These are phyloP conservation scores for Nosema muscidifuracis DNA, from an alignment of 371 early-diverging fungal genomes.

Conservation along the genomic window DNA sequence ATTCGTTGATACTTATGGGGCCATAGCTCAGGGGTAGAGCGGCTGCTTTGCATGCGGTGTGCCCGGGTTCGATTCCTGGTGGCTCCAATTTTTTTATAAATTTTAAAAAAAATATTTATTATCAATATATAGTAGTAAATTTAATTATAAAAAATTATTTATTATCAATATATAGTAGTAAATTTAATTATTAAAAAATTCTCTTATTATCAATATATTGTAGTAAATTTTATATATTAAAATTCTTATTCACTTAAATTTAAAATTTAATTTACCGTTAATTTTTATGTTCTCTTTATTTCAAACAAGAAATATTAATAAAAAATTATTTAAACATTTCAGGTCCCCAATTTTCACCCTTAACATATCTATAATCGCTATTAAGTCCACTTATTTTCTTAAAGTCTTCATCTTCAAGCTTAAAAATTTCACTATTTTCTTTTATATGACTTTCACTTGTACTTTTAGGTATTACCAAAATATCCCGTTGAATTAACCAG, in stretches of 20 bases:
- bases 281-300: too few relatives aligned
- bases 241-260: too few relatives aligned
- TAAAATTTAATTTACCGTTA: too few relatives aligned
- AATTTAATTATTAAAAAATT: too few relatives aligned
- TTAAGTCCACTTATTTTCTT: slow-evolving; percentile 14
- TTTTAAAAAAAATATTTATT: too few relatives aligned
- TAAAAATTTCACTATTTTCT: slow-evolving; percentile 50
- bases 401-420: slow-evolving; percentile 32
- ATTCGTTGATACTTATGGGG: slow-evolving; percentile 28
- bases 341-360: slow-evolving; percentile 11
- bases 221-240: too few relatives aligned
- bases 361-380: slow-evolving; percentile 27
- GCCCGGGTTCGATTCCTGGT: slow-evolving; percentile 50
- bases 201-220: too few relatives aligned
- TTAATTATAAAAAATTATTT: too few relatives aligned
- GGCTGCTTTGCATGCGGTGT: slow-evolving; percentile 47
- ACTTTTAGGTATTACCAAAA: slow-evolving; percentile 55
- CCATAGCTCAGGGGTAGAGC: slow-evolving; percentile 41
- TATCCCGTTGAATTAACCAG: slow-evolving; percentile 67
- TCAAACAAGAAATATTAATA: too few relatives aligned
- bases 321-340: slow-evolving; percentile 41
- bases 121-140: too few relatives aligned
- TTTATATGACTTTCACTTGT: slow-evolving; percentile 35
- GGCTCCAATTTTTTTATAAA: slow-evolving; percentile 38
- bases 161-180: too few relatives aligned